phyloP scores from a whole-genome alignment of 805 yeast genomes.

The Kodamaea jinghongensis region DNA sequence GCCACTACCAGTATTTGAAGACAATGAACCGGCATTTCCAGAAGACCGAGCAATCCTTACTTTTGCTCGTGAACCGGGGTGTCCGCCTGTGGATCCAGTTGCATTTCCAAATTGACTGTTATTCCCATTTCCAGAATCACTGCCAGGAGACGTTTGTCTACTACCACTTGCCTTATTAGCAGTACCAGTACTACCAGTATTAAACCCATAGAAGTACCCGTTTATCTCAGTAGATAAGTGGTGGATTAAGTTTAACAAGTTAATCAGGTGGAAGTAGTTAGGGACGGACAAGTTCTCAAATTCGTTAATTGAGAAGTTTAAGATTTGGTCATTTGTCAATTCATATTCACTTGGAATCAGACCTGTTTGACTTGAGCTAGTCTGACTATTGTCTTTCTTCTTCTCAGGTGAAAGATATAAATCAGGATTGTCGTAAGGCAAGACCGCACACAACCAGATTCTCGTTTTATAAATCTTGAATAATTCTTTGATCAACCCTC shows the following conservation, averaged over 20 bases:
- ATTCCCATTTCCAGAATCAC: background rate
- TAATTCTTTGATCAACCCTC: constrained; percentile 43
- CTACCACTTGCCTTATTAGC: constrained; percentile 1
- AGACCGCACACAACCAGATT: constrained; percentile 48
- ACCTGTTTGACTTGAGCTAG: constrained; percentile 9
- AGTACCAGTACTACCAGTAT: constrained; percentile 11
- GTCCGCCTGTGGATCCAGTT: background rate
- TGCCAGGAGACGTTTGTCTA: background rate
- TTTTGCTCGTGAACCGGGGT: constrained; percentile 5
- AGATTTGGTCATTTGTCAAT: constrained; percentile 36
- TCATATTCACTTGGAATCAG: constrained; percentile 38
- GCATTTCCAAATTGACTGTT: background rate
- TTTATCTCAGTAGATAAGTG: constrained; percentile 42
- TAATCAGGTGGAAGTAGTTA: constrained; percentile 51
- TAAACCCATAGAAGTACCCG: constrained; percentile 44
- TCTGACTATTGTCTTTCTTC: constrained; percentile 2
- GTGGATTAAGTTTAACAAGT: constrained; percentile 45
- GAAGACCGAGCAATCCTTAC: constrained; percentile 1
- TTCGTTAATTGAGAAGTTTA: constrained; percentile 44
- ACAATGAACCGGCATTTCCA: constrained; percentile 4
- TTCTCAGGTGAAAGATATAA: constrained; percentile 19
- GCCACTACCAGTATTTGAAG: background rate
- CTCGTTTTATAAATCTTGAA: constrained; percentile 47
- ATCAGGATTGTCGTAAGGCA: constrained; percentile 39
- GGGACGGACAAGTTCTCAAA: constrained; percentile 41